Conservation (phyloP, 2,329 filamentous ascomycete species). For the Claviceps quebecensis region DNA sequence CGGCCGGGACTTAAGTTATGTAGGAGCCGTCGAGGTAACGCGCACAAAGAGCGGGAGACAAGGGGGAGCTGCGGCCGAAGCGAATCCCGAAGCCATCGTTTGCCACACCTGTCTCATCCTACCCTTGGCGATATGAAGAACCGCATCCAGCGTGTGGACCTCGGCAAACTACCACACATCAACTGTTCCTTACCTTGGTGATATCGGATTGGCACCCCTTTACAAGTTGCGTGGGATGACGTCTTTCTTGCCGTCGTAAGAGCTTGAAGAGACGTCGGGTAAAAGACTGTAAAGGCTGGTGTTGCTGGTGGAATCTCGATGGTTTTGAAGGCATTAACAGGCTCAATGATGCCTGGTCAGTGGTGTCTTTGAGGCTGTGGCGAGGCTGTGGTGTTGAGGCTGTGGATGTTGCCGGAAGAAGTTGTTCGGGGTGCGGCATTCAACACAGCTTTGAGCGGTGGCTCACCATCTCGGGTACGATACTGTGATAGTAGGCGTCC, state of each 20-base stretch:
- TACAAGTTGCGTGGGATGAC: constrained; percentile 50
- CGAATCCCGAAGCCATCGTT: constrained; percentile 72
- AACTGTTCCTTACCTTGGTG: constrained; percentile 54
- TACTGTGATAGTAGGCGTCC: neutral
- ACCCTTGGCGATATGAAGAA: constrained; percentile 57
- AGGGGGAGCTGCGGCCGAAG: constrained; percentile 63
- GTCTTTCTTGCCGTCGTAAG: constrained; percentile 35
- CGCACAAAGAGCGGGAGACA: constrained; percentile 70
- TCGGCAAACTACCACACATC: constrained; percentile 75
- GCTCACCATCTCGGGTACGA: neutral
- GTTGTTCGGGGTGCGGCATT: too few relatives aligned
- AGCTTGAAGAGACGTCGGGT: constrained; percentile 12
- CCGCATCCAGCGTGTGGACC: constrained; percentile 63
- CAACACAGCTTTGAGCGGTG: neutral
- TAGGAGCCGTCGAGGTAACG: constrained; percentile 69
- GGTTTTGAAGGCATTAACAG: neutral
- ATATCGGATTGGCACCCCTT: constrained; percentile 73
- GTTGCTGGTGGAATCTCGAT: constrained; percentile 48
- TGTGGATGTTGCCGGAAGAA: too few relatives aligned
- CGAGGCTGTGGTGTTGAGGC: too few relatives aligned
- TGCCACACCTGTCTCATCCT: constrained; percentile 47
- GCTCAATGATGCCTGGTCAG: neutral
- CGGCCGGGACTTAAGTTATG: constrained; percentile 52
- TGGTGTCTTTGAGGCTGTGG: too few relatives aligned
- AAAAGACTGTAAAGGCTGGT: constrained; percentile 17